Base-by-base conservation (phyloP, 2,329 filamentous ascomycete species). In the Epicoccum sorghinum region DNA sequence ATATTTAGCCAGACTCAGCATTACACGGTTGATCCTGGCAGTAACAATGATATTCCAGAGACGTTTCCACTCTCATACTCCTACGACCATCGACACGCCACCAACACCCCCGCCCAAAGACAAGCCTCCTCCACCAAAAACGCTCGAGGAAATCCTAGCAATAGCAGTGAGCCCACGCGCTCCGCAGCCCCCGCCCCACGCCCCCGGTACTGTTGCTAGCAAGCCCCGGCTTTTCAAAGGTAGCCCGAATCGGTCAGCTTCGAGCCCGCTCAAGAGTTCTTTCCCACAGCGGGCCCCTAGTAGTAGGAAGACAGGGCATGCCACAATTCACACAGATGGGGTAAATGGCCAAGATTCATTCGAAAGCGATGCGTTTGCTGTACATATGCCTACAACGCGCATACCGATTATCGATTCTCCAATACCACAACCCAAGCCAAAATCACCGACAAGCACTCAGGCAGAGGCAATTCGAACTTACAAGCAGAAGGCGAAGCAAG, bases 361-460 rank as follows among this genome's bases (percentile, higher is more conserved):
- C 44, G 67, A 73, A 45, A 71, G 67, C 46, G 70, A 73, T 48
- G 66, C 67, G 0, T 73, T 71, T 36, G 69, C 69, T 9, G 57
- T 73, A 5, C 59, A 70, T 9, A 72, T 71, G 68, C 70, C 69
- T 3, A 70, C 68, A 1, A 73, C 70, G 4, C 61, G 70, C 2
- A 57, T 68, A 36, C 69, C 66, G 2, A 64, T 72, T 18, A 38
- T 72, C 1, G 66, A 71, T 2, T 36, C 42, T 4, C 54, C 65
- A 4, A 47, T 57, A 2, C 60, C 61, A 25, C 49, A 61, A 22
- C 44, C 47, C 3, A 67, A 61, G 44, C 36, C 55, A 3, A 52
- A 52, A 1, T 55, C 56, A 8, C 60, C 63, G 4, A 58, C 60
- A 2, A 42, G 25, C 6, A 67, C 65, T 4, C 67, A 70, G 43